These are phyloP conservation scores for Colletotrichum graminicola DNA, from an alignment of 2,329 filamentous ascomycete species.

Conservation along the genomic window DNA sequence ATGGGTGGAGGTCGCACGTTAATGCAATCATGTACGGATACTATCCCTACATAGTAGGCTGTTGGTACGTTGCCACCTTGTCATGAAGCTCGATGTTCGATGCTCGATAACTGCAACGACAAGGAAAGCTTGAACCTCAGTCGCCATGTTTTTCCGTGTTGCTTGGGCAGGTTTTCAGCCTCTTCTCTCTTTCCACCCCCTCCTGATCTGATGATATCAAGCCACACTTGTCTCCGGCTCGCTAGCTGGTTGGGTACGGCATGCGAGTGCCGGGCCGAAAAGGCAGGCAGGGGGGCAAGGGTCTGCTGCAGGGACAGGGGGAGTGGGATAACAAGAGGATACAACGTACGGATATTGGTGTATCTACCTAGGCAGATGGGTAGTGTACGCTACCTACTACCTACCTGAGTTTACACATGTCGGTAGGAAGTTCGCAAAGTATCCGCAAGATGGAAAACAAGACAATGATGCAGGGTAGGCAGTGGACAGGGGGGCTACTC, in stretches of 20 bases:
- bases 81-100: background rate
- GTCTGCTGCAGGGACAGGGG: slow-evolving; percentile 3
- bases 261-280: slow-evolving; percentile 35
- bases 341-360: too few relatives aligned
- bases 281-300: slow-evolving; percentile 29
- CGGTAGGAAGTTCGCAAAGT: too few relatives aligned
- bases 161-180: background rate
- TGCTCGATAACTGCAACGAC: background rate
- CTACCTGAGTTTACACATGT: too few relatives aligned
- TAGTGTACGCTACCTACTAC: too few relatives aligned
- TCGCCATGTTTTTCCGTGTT: background rate
- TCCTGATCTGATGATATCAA: slow-evolving; percentile 2
- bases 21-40: too few relatives aligned
- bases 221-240: slow-evolving; percentile 1
- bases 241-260: slow-evolving; percentile 18
- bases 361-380: too few relatives aligned
- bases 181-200: background rate
- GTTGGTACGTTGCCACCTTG: background rate
- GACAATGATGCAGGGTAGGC: too few relatives aligned
- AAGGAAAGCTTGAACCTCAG: background rate
- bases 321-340: background rate
- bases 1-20: background rate
- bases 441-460: too few relatives aligned
- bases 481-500: slow-evolving; percentile 12
- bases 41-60: too few relatives aligned